Evolutionary conservation across 768 basidiomycete species (phyloP), one percentile per base, ranked within the genome.

Genomic region (Lactarius trivialis): DNA sequence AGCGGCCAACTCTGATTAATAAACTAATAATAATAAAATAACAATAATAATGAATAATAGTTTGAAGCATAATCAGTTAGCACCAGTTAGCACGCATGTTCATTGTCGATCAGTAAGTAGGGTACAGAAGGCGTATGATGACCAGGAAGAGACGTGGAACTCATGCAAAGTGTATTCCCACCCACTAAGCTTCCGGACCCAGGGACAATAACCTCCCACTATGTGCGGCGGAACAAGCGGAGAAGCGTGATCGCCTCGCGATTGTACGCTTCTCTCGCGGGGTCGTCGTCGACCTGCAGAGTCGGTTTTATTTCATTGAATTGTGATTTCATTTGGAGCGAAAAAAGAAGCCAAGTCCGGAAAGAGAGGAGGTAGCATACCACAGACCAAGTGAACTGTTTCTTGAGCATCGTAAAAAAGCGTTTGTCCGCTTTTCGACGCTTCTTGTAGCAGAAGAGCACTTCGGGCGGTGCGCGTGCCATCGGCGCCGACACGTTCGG

Each of bases 361-460:
- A 12, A 37, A 53, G 4, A n/a, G 48, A 0, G 26, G n/a, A 30
- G 53, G 4, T 19, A 32, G 55, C 75, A 56, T 71, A 85, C 88
- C 74, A 86, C 82, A 65, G 71, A 73, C 89, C 91, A 91, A 6
- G 72, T 77, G 71, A 95, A 95, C 56, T 83, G 76, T 68, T 89
- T 93, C 71, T 82, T 91, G 62, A 95, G 77, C 68, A 93, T 72
- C 0, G 76, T 71, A 71, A 96, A 96, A 75, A 96, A 95, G 1
- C 88, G 83, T 70, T 85, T 92, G 71, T 96, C 93, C 0, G 91
- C 93, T 82, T 93, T 95, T 75, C 94, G 81, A 57, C 94, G 81
- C 70, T 95, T 96, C 76, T 94, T 94, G 76, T 93, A 96, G 71
- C 92, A 94, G 74, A 98, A 93, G 37, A 96, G 72, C 43, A 95